Percentiles rank a stretch among this genome's conserved stretches.
phyloP scores from a whole-genome alignment of 2,329 filamentous ascomycete species.

The Botrytis fabae region DNA sequence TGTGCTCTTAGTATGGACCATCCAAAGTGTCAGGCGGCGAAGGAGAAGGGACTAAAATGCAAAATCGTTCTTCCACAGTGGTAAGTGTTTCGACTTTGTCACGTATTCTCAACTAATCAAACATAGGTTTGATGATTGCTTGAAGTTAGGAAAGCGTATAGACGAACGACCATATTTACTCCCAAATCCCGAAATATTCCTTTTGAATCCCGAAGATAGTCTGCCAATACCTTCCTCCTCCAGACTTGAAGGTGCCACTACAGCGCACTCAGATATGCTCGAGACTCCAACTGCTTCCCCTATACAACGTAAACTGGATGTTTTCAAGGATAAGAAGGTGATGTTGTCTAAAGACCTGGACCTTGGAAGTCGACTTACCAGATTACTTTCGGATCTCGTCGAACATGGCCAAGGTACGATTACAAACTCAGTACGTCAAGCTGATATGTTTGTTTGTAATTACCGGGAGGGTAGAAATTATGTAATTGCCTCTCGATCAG shows the following conservation, averaged over 20 bases:
- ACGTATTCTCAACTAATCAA: constrained; percentile 33
- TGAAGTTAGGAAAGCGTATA: constrained; percentile 88
- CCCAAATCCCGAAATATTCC: constrained; percentile 83
- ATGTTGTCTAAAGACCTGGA: constrained; percentile 75
- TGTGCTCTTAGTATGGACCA: constrained; percentile 78
- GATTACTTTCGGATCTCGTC: constrained; percentile 71
- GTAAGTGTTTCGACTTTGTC: constrained; percentile 46
- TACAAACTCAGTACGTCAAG: constrained; percentile 63
- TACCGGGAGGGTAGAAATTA: constrained; percentile 83
- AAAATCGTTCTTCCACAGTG: constrained; percentile 93
- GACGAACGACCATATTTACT: constrained; percentile 83
- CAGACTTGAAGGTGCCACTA: constrained; percentile 68
- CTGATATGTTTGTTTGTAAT: constrained; percentile 83
- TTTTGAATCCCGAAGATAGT: constrained; percentile 54
- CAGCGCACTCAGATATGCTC: constrained; percentile 46
- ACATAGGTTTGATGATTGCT: constrained; percentile 88
- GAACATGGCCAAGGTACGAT: constrained; percentile 68
- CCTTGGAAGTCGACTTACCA: constrained; percentile 64
- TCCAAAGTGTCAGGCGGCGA: constrained; percentile 65
- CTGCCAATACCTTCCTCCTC: constrained; percentile 58
- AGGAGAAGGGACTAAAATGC: constrained; percentile 65
- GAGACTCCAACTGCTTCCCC: constrained; percentile 47
- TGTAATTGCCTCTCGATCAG: constrained; percentile 66
- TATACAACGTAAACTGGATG: constrained; percentile 57
- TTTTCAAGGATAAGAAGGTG: constrained; percentile 77